Evolutionary conservation across 1,284 basidiomycete genomes (phyloP).

Genomic region (Sanguinoderma infundibulare): DNA sequence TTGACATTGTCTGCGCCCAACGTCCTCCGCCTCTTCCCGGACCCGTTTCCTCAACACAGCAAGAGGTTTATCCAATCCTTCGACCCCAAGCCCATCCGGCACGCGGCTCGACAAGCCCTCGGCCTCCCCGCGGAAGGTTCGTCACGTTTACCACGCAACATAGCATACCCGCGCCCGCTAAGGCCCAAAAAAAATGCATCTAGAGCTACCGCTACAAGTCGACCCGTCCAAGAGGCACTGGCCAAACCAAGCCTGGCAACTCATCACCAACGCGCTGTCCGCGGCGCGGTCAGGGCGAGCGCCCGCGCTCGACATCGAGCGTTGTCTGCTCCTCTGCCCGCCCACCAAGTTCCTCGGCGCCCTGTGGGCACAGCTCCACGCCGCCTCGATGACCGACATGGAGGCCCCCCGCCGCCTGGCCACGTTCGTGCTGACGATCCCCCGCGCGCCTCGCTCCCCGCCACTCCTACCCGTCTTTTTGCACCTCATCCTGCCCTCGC

Average conservation of each 20-base stretch:
- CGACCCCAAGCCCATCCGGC: slow-evolving; percentile 48
- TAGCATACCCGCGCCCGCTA: neutral
- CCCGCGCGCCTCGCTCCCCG: slow-evolving; percentile 51
- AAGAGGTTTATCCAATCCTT: slow-evolving; percentile 35
- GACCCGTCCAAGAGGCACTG: slow-evolving; percentile 29
- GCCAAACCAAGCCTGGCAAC: slow-evolving; percentile 51
- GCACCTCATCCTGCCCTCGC: slow-evolving; percentile 61
- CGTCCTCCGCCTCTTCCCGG: slow-evolving; percentile 54
- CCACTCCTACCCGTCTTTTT: slow-evolving; percentile 76
- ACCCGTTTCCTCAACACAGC: slow-evolving; percentile 39
- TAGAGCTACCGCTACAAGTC: slow-evolving; percentile 16
- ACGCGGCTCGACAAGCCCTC: slow-evolving; percentile 47
- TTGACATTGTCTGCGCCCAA: slow-evolving; percentile 63
- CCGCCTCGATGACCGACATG: slow-evolving; percentile 40
- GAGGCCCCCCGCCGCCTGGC: slow-evolving; percentile 62
- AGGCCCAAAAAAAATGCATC: neutral
- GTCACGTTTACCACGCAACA: slow-evolving; percentile 8
- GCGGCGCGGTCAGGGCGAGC: slow-evolving; percentile 62
- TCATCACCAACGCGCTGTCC: slow-evolving; percentile 57
- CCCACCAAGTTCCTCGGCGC: slow-evolving; percentile 63
- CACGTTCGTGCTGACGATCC: slow-evolving; percentile 66
- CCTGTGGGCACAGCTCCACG: slow-evolving; percentile 36
- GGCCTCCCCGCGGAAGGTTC: slow-evolving; percentile 45
- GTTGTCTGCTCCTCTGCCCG: slow-evolving; percentile 58
- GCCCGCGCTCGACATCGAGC: slow-evolving; percentile 64